Evolutionary conservation across 129 eudicot genomes (phyloP).

Genomic region (Calendula officinalis): DNA sequence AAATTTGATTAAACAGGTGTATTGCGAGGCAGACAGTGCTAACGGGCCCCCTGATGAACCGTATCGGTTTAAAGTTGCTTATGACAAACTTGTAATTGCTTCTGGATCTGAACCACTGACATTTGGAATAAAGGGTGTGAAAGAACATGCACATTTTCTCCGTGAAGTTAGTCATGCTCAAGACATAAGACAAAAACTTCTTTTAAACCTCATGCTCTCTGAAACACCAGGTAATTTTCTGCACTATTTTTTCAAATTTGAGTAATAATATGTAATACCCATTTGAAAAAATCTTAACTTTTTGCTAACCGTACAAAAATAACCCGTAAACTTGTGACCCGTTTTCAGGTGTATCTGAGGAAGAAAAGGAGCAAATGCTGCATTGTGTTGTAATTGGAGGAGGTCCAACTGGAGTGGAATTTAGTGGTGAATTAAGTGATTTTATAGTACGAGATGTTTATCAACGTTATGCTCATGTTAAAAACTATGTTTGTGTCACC

Average conservation of each 20-base stretch:
- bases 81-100: slow-evolving; percentile 96
- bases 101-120: slow-evolving; percentile 89
- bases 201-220: slow-evolving; percentile 80
- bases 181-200: slow-evolving; percentile 77
- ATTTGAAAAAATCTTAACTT: not conserved
- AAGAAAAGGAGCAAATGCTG: slow-evolving; percentile 72
- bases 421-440: slow-evolving; percentile 94
- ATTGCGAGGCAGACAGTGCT: slow-evolving; percentile 60
- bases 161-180: slow-evolving; percentile 97
- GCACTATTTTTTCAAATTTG: not conserved
- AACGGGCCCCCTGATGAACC: slow-evolving; percentile 45
- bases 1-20: slow-evolving; percentile 46
- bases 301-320: too few relatives aligned
- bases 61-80: slow-evolving; percentile 71
- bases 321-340: not conserved
- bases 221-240: slow-evolving; percentile 67
- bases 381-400: slow-evolving; percentile 97
- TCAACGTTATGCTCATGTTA: slow-evolving; percentile 74
- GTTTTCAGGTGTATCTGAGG: slow-evolving; percentile 73
- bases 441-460: slow-evolving; percentile 79
- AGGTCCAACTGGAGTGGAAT: slow-evolving; percentile 97
- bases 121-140: slow-evolving; percentile 89
- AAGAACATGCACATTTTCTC: slow-evolving; percentile 83
- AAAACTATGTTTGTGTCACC: slow-evolving; percentile 79
- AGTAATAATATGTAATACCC: not conserved